Evolutionary conservation across 805 yeast species (phyloP).

Genomic region (Pichia exigua): DNA sequence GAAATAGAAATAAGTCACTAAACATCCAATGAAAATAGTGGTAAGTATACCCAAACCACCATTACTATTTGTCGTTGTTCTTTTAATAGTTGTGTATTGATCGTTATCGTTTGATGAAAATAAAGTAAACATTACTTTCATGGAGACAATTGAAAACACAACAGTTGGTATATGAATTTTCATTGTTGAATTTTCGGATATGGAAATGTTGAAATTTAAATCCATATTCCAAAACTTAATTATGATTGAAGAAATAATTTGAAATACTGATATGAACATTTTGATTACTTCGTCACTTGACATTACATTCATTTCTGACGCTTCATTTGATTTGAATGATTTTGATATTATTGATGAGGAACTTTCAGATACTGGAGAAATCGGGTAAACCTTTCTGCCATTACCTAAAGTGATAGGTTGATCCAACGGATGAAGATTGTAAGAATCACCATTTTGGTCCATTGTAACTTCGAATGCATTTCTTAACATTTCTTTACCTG

Average conservation of each 20-base stretch:
- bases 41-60: not conserved
- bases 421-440: constrained; percentile 27
- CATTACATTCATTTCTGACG: not conserved
- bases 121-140: constrained; percentile 12
- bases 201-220: constrained; percentile 20
- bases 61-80: not conserved
- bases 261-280: constrained; percentile 7
- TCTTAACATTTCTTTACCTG: constrained; percentile 13
- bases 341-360: not conserved
- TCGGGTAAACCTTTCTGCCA: constrained; percentile 13
- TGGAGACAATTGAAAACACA: constrained; percentile 5
- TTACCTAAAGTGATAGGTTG: constrained; percentile 20
- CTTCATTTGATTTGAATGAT: not conserved
- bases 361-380: not conserved
- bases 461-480: constrained; percentile 25
- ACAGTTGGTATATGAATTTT: constrained; percentile 25
- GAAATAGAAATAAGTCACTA: not conserved
- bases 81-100: not conserved
- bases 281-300: constrained; percentile 13
- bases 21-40: not conserved
- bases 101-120: not conserved
- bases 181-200: constrained; percentile 15
- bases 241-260: constrained; percentile 6
- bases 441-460: constrained; percentile 5
- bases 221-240: constrained; percentile 22